These are phyloP conservation scores for Hemileccinum rubropunctum DNA, from an alignment of 768 basidiomycete species.

Conservation along the genomic window DNA sequence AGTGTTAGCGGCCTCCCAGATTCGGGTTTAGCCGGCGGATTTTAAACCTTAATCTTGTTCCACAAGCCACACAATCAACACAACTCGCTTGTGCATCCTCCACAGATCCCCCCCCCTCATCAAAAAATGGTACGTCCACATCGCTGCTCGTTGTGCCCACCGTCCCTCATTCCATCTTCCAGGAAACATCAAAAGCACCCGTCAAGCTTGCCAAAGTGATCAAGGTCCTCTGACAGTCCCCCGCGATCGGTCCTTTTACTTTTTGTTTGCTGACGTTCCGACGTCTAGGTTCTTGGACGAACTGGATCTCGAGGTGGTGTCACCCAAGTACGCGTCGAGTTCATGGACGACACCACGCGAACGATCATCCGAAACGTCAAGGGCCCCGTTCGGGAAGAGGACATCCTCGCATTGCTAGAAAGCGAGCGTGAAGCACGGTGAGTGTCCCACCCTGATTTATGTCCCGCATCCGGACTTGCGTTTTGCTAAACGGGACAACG, in stretches of 20 bases:
- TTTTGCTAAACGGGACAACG: not conserved
- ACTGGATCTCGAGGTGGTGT: constrained; percentile 99
- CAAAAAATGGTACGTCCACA: constrained; percentile 24
- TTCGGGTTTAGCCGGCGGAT: constrained; percentile 21
- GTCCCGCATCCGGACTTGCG: not conserved
- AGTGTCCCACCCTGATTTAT: constrained; percentile 35
- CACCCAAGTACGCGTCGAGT: constrained; percentile 98
- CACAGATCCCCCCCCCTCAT: constrained; percentile 5
- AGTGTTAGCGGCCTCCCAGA: too few relatives aligned
- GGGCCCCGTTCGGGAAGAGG: constrained; percentile 93
- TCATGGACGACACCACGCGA: constrained; percentile 95
- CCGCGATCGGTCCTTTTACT: too few relatives aligned
- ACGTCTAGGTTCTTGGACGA: constrained; percentile 89
- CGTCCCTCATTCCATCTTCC: not conserved
- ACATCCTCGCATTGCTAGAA: constrained; percentile 95
- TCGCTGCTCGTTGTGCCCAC: not conserved
- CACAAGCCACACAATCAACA: constrained; percentile 12
- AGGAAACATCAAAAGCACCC: constrained; percentile 88
- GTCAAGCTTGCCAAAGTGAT: constrained; percentile 98
- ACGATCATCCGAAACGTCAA: constrained; percentile 99
- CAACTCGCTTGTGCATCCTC: not conserved
- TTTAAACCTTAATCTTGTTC: constrained; percentile 25
- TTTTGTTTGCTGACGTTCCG: not conserved
- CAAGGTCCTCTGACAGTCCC: constrained; percentile 57
- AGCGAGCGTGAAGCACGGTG: constrained; percentile 99